Evolutionary conservation across 192 early-diverging fungal species (phyloP).

Genomic region (Coemansia sp.): DNA sequence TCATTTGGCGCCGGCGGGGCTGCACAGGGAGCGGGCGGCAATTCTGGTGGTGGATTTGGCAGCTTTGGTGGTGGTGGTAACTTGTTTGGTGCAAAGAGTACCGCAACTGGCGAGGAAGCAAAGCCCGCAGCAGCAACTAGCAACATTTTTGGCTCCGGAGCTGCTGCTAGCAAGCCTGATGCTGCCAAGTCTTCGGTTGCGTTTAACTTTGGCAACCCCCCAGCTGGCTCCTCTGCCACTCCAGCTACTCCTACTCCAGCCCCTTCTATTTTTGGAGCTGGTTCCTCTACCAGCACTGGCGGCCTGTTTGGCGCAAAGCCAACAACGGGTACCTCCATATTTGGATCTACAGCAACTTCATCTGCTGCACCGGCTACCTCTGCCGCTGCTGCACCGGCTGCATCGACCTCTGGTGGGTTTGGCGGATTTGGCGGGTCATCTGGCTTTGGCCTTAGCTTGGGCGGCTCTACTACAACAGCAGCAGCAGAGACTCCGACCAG

Average conservation of each 20-base stretch:
- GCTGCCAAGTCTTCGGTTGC: slow-evolving; percentile 12
- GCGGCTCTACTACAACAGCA: slow-evolving; percentile 18
- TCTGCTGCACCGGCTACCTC: slow-evolving; percentile 20
- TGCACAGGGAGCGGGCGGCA: slow-evolving; percentile 6
- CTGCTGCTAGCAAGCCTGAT: slow-evolving; percentile 23
- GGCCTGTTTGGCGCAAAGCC: slow-evolving; percentile 18
- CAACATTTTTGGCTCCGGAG: neutral
- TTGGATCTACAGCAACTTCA: slow-evolving; percentile 10
- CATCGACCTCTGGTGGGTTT: slow-evolving; percentile 13
- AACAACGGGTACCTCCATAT: neutral
- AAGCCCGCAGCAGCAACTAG: slow-evolving; percentile 2
- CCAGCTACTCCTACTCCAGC: slow-evolving; percentile 3
- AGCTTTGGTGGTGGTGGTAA: slow-evolving; percentile 15
- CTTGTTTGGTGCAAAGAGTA: slow-evolving; percentile 19
- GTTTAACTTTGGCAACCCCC: slow-evolving; percentile 14
- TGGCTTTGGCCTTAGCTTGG: slow-evolving; percentile 24
- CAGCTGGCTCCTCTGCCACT: neutral
- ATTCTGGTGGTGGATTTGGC: slow-evolving; percentile 8
- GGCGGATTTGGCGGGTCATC: slow-evolving; percentile 15
- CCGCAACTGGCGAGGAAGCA: neutral
- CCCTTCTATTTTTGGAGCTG: neutral
- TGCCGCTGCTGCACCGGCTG: slow-evolving; percentile 19
- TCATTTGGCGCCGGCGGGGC: slow-evolving; percentile 7
- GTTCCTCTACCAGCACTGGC: neutral
- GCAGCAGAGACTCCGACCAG: slow-evolving; percentile 26